Percentiles rank a stretch among this genome's conserved stretches.
Conservation (phyloP, 352 stramenopile species). For the Pythium dissimile region DNA sequence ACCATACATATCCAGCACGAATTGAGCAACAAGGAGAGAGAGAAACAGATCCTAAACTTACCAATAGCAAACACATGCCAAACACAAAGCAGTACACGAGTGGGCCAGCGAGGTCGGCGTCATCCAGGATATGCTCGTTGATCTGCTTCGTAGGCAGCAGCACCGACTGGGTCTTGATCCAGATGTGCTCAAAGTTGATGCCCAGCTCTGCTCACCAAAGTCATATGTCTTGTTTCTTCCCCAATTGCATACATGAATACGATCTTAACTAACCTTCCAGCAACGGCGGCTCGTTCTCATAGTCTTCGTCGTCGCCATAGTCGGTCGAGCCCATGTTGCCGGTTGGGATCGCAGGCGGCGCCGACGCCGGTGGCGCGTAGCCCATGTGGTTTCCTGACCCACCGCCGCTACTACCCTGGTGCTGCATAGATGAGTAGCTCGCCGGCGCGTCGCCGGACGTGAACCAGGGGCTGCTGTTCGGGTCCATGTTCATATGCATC, state of each 20-base stretch:
- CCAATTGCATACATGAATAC: not conserved
- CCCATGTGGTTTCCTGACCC: constrained; percentile 23
- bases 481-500: constrained; percentile 84
- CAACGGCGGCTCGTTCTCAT: constrained; percentile 95
- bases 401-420: constrained; percentile 3
- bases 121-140: constrained; percentile 88
- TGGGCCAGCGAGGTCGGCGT: constrained; percentile 93
- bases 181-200: constrained; percentile 98
- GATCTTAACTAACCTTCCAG: constrained; percentile 76
- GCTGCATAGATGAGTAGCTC: constrained; percentile 36
- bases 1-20: no score
- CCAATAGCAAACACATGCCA: constrained; percentile 92
- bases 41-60: constrained; percentile 20
- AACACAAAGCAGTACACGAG: constrained; percentile 94
- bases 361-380: constrained; percentile 24
- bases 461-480: constrained; percentile 68
- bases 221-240: no score
- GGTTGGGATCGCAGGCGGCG: constrained; percentile 12
- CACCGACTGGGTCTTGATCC: constrained; percentile 95
- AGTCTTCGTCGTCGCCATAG: constrained; percentile 73
- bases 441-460: constrained; percentile 33
- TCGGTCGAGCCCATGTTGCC: constrained; percentile 14
- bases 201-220: constrained; percentile 81
- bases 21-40: not conserved
- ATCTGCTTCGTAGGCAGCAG: constrained; percentile 91